Base-by-base conservation (phyloP, 2,329 filamentous ascomycete genomes). In the Aspergillus sp. region DNA sequence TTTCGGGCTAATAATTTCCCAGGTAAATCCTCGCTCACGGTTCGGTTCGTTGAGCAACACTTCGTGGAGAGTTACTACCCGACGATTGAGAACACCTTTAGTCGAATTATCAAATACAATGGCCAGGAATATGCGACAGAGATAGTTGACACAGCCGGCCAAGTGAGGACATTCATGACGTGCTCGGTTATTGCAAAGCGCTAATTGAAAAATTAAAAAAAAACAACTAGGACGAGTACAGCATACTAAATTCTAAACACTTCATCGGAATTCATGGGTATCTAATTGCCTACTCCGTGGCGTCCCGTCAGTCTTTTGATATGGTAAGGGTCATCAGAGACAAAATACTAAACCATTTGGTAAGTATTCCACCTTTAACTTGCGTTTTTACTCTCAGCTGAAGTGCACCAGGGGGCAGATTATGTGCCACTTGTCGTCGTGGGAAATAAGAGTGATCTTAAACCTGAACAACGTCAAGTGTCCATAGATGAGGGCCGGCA, bases 61-160 rank as follows among this genome's bases (percentile, higher is more conserved):
- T 99, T 99, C 73, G 93, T 99, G 71, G 95, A 99, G 77, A 96
- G 90, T 76, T 99, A 99, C 79, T 99, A 99, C 76, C 95, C 95
- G 37, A 99, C 95, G 41, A 98, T 99, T 70, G 95, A 99, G 77
- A 99, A 98, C 76, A 98, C 93, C 2, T 99, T 99, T 75, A 96
- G 89, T 81, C 96, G 96, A 76, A 88, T 92, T 66, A 96, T 99
- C 75, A 89, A 91, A 68, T 89, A 90, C 76, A 96, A 95, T 77
- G 89, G 90, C 51, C 91, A 97, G 76, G 95, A 98, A 65, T 99
- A 88, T 76, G 87, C 90, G 51, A 96, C 93, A 12, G 95, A 99
- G 79, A 98, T 99, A 70, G 95, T 99, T 74, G 95, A 99, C 74
- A 99, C 95, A 27, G 95, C 95, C 53, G 95, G 95, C 60, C 93